Evolutionary conservation across 2,329 filamentous ascomycete genomes (phyloP).

Genomic region (Berkeleyomyces rouxiae): DNA sequence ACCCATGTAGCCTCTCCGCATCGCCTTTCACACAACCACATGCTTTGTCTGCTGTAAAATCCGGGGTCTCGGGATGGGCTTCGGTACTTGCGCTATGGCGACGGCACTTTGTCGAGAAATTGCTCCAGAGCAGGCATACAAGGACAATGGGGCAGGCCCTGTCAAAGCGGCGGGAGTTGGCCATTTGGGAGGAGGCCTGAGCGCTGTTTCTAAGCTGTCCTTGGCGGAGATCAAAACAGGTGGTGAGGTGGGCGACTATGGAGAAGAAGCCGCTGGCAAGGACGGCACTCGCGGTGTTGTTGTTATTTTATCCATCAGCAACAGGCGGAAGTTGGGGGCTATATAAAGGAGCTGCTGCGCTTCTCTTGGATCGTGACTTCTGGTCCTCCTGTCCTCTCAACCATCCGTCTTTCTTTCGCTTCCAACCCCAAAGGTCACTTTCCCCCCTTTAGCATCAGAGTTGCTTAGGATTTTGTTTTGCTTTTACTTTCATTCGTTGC

Average conservation of each 20-base stretch:
- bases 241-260: no score
- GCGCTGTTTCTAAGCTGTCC: not conserved
- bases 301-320: not conserved
- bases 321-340: no score
- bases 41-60: no score
- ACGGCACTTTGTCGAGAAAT: no score
- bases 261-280: no score
- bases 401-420: not conserved
- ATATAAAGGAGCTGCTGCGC: not conserved
- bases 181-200: not conserved
- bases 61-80: no score
- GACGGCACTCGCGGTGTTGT: not conserved
- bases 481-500: not conserved
- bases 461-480: not conserved
- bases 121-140: no score
- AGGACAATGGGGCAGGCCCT: not conserved
- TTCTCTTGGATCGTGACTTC: not conserved
- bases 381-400: not conserved
- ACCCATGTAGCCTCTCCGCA: no score
- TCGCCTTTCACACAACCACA: no score
- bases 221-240: not conserved
- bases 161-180: not conserved
- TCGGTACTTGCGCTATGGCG: no score
- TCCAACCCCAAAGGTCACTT: not conserved
- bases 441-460: not conserved